These are phyloP conservation scores for Phytophthora pisi DNA, from an alignment of 352 stramenopile species.

Conservation along the genomic window DNA sequence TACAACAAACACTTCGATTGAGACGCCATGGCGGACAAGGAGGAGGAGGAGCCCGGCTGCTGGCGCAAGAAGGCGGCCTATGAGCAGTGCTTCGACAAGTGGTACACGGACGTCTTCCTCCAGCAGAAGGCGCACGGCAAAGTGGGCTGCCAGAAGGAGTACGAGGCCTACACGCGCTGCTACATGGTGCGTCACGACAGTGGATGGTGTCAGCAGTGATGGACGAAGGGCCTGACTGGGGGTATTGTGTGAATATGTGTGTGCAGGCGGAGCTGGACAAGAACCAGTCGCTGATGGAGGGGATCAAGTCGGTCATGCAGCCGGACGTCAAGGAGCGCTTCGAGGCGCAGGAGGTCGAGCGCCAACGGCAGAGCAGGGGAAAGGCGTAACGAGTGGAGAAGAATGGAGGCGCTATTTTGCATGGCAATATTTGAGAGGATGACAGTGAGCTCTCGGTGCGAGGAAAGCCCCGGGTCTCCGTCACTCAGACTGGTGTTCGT, in stretches of 20 bases:
- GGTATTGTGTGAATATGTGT: neutral
- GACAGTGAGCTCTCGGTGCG: neutral
- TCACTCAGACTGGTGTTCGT: neutral
- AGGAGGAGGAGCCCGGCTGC: conserved; percentile 54
- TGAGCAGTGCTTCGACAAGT: conserved; percentile 89
- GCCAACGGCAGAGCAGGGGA: conserved; percentile 17
- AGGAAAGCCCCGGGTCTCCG: neutral
- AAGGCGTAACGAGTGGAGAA: conserved; percentile 3
- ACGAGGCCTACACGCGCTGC: conserved; percentile 78
- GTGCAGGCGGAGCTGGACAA: conserved; percentile 67
- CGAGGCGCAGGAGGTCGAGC: conserved; percentile 41
- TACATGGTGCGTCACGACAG: conserved; percentile 52
- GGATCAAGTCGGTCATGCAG: conserved; percentile 74
- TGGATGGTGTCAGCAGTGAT: neutral
- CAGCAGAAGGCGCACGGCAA: conserved; percentile 76
- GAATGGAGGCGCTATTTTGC: neutral
- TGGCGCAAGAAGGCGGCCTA: conserved; percentile 77
- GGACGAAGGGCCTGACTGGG: neutral
- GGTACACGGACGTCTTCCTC: conserved; percentile 87
- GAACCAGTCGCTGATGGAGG: conserved; percentile 59
- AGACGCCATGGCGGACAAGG: conserved; percentile 26
- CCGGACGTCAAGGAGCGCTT: conserved; percentile 62
- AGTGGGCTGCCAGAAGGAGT: conserved; percentile 81
- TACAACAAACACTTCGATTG: neutral
- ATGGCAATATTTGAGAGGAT: neutral